Evolutionary conservation across 2,329 filamentous ascomycete species (phyloP).

Genomic region (Botrytis galanthina): DNA sequence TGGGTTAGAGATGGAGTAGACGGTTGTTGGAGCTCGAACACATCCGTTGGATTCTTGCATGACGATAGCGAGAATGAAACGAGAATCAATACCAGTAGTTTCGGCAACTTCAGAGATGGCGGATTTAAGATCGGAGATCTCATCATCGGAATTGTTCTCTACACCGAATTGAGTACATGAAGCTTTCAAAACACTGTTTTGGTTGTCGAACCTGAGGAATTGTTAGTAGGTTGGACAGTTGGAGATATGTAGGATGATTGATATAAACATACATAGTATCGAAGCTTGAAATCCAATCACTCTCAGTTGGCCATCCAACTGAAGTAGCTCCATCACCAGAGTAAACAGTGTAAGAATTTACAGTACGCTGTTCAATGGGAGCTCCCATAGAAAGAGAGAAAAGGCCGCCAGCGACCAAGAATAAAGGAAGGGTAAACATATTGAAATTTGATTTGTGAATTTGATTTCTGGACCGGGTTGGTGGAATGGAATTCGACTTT

Average conservation of each 20-base stretch:
- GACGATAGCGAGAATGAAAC: conserved; percentile 39
- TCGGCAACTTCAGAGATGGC: conserved; percentile 22
- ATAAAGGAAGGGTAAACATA: conserved; percentile 27
- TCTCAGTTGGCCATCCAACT: conserved; percentile 24
- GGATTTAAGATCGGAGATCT: conserved; percentile 23
- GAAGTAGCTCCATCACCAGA: conserved; percentile 17
- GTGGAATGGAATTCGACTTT: not conserved
- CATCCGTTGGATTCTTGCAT: conserved; percentile 39
- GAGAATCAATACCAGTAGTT: conserved; percentile 20
- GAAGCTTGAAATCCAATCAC: conserved; percentile 23
- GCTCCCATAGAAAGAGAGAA: conserved; percentile 25
- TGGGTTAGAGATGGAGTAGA: conserved; percentile 24
- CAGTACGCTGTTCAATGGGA: conserved; percentile 17
- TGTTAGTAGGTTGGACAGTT: not conserved
- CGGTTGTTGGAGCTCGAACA: conserved; percentile 26
- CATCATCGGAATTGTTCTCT: conserved; percentile 19
- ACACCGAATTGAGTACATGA: conserved; percentile 19
- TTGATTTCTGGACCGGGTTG: not conserved
- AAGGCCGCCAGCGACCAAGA: conserved; percentile 29
- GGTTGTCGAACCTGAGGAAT: conserved; percentile 14
- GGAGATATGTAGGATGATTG: too few relatives aligned
- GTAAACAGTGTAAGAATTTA: conserved; percentile 21
- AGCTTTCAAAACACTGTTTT: conserved; percentile 6
- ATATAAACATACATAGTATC: conserved; percentile 23
- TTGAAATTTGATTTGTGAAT: conserved; percentile 18